Conservation (phyloP, 2,329 filamentous ascomycete genomes). For the Chrysoporthe deuterocubensis region DNA sequence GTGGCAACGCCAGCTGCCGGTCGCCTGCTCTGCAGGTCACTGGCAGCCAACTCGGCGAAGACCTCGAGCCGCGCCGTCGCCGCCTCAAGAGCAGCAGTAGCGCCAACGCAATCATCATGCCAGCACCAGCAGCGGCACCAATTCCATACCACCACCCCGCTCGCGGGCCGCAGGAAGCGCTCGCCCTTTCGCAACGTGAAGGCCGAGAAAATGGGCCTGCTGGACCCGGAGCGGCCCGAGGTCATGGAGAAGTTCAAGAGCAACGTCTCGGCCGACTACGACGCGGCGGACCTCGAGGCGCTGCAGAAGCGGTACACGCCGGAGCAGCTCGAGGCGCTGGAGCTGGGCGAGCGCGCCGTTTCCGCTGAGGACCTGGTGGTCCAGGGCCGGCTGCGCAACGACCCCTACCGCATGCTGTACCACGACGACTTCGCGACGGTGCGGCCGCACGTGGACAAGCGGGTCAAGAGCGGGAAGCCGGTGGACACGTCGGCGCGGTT, state of each 20-base stretch:
- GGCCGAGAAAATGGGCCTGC: slow-evolving; percentile 56
- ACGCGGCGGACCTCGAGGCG: slow-evolving; percentile 63
- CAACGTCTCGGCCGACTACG: slow-evolving; percentile 66
- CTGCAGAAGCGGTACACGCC: slow-evolving; percentile 74
- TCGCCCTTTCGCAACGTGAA: slow-evolving; percentile 58
- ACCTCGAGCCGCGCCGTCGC: slow-evolving; percentile 31
- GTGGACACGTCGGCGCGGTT: slow-evolving; percentile 62
- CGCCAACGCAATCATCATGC: slow-evolving; percentile 29
- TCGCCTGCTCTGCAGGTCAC: slow-evolving; percentile 56
- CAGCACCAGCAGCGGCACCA: slow-evolving; percentile 42
- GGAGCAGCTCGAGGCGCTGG: slow-evolving; percentile 79
- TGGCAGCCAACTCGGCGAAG: slow-evolving; percentile 41
- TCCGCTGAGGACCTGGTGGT: slow-evolving; percentile 73
- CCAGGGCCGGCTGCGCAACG: slow-evolving; percentile 72
- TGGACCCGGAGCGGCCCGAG: slow-evolving; percentile 37
- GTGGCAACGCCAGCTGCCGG: slow-evolving; percentile 55
- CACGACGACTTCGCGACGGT: slow-evolving; percentile 81
- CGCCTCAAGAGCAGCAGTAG: slow-evolving; percentile 26
- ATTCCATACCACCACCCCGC: slow-evolving; percentile 57
- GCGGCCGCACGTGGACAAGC: slow-evolving; percentile 78
- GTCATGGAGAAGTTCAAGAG: slow-evolving; percentile 50
- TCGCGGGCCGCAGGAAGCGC: slow-evolving; percentile 45
- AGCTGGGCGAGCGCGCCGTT: slow-evolving; percentile 79
- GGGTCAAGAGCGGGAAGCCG: slow-evolving; percentile 52
- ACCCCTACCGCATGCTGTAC: slow-evolving; percentile 75